A percentile compares a stretch with the other conserved stretches of the same genome.
phyloP scores from a whole-genome alignment of 176 grass and related monocot species.

The Carex littledalei region DNA sequence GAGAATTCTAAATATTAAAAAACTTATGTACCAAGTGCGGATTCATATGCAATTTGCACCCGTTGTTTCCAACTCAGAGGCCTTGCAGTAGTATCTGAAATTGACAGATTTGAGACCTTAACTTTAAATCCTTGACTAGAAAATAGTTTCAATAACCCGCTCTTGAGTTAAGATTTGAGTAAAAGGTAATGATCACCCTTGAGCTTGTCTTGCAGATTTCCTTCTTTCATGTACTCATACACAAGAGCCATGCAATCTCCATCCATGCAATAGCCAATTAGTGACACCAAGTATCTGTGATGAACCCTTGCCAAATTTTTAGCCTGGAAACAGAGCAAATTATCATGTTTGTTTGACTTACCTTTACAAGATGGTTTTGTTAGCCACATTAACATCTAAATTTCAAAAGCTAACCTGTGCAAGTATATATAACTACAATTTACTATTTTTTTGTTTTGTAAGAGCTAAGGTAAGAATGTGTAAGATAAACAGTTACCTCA shows the following conservation, averaged over 20 bases:
- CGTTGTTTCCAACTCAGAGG: slow-evolving; percentile 17
- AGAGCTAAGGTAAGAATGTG: not conserved
- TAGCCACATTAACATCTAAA: not conserved
- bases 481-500: slow-evolving; percentile 1
- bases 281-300: slow-evolving; percentile 8
- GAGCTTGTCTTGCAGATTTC: slow-evolving; percentile 19
- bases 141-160: not conserved
- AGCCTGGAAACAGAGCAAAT: slow-evolving; percentile 1
- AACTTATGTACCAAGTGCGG: slow-evolving; percentile 10
- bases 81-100: not conserved
- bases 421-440: not conserved
- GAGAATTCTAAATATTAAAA: not conserved
- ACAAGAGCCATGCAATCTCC: slow-evolving; percentile 14
- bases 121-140: not conserved
- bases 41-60: slow-evolving; percentile 21
- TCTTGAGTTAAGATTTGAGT: not conserved
- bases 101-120: not conserved
- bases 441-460: not conserved
- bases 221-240: slow-evolving; percentile 19
- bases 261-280: slow-evolving; percentile 14
- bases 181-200: not conserved
- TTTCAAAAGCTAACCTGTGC: not conserved
- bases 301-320: slow-evolving; percentile 15
- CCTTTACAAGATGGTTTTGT: not conserved
- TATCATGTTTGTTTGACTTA: not conserved